Base-by-base conservation (phyloP, 805 yeast species). In the Kodamaea leandrae region DNA sequence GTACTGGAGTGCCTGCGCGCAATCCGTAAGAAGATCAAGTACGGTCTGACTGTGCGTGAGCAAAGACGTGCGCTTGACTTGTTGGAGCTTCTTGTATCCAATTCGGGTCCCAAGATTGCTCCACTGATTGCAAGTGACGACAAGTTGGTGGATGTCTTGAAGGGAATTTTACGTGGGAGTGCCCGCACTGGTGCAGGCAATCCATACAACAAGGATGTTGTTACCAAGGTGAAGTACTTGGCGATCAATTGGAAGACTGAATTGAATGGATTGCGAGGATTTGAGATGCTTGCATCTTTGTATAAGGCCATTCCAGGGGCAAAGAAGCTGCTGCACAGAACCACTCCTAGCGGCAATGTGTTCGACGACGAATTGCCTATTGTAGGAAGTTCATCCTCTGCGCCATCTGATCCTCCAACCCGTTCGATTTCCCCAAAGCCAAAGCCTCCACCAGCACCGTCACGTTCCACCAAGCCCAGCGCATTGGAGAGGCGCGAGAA, bases 1-100 rank as follows among this genome's bases (percentile, higher is more conserved):
- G 61, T 73, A 1, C 61, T 71, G 24, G 99, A 93, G 59, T 91
- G 95, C 2, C 97, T 97, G 0, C 72, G 98, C 32, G 95, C 96
- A 1, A 66, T 93, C 16, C 75, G 99, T 37, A 93, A 93, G 70
- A 80, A 82, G 54, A 66, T 93, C 56, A 93, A 95, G 64, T 85
- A 91, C 56, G 98, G 97, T n/a, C 58, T 55, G 15, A 55, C 71
- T 2, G 57, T 63, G 4, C 62, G 66, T 14, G 83, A 83, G 49
- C 95, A 86, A 58, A 52, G 75, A 39, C 76, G 86, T 34, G 85
- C 95, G 0, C 60, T 89, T 46, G 52, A 52, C 38, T 48, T 68
- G 17, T 57, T 70, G 41, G 74, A 68, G 48, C 51, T 69, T 34
- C 43, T 69, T 43, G 55, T 68, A 12, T 55, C 68, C 45, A 69